These are phyloP conservation scores for Trichocladium uniseriatum DNA, from an alignment of 495 filamentous ascomycete genomes.

Conservation along the genomic window DNA sequence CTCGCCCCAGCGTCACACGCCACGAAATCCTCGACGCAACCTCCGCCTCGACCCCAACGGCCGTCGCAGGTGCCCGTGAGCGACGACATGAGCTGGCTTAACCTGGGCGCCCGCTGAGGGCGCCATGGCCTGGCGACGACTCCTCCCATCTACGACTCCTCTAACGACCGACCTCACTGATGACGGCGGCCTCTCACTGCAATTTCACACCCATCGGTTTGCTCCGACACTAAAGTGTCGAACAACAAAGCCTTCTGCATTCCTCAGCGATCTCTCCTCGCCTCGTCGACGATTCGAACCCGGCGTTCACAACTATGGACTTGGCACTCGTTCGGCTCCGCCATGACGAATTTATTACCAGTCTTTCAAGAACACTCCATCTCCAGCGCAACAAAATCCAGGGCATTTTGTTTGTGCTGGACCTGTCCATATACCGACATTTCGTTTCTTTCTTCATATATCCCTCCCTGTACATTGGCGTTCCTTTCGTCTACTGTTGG, in stretches of 20 bases:
- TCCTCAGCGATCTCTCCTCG: too few species aligned
- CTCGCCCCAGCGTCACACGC: constrained; percentile 24
- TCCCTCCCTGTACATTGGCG: constrained; percentile 3
- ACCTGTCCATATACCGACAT: constrained; percentile 7
- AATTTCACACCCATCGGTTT: too few species aligned
- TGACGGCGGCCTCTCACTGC: too few species aligned
- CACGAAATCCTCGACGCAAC: constrained; percentile 22
- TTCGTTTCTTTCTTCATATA: constrained; percentile 5
- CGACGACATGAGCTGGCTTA: constrained; percentile 71
- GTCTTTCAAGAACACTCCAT: background rate
- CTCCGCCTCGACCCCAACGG: constrained; percentile 24
- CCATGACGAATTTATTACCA: background rate
- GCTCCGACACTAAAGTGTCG: background rate
- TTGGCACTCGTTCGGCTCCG: background rate
- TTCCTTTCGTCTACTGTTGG: constrained; percentile 6
- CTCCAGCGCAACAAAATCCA: background rate
- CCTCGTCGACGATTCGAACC: background rate
- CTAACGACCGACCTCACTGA: background rate
- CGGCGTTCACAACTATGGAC: background rate
- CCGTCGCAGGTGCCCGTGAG: constrained; percentile 11
- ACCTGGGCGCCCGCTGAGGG: constrained; percentile 37
- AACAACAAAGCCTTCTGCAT: too few species aligned
- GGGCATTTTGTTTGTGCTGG: background rate
- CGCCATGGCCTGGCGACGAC: too few species aligned
- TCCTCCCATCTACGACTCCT: background rate